Conservation (phyloP, 192 early-diverging fungal species). For the Entomortierella beljakovae region DNA sequence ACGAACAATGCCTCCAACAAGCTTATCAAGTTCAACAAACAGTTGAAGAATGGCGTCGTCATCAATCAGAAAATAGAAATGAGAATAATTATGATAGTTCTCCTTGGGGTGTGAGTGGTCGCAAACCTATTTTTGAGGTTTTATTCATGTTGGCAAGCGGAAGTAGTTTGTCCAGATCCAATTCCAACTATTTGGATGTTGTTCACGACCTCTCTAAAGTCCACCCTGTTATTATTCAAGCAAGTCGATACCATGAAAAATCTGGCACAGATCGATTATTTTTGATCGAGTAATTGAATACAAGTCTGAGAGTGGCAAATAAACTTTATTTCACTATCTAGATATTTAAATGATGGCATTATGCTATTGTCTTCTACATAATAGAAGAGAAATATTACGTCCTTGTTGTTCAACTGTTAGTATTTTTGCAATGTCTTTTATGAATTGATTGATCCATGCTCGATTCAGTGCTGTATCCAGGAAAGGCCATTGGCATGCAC, state of each 20-base stretch:
- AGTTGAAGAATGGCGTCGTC: constrained; percentile 16
- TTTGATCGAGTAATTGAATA: constrained; percentile 37
- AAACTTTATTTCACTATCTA: too few species aligned
- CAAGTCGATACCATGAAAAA: constrained; percentile 9
- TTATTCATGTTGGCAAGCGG: constrained; percentile 35
- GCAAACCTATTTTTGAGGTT: constrained; percentile 46
- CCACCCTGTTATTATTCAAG: constrained; percentile 36
- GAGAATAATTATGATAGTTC: constrained; percentile 12
- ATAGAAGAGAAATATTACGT: too few species aligned
- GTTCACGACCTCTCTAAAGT: constrained; percentile 21
- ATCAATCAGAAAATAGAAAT: neutral
- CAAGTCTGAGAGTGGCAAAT: too few species aligned
- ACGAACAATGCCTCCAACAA: constrained; percentile 15
- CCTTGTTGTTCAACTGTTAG: too few species aligned
- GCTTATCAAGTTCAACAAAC: constrained; percentile 14
- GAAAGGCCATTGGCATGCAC: constrained; percentile 42
- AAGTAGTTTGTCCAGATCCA: constrained; percentile 1
- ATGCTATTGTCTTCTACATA: too few species aligned
- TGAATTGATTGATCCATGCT: constrained; percentile 30
- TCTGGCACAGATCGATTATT: constrained; percentile 16
- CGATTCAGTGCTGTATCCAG: constrained; percentile 29
- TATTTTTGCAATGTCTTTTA: constrained; percentile 22
- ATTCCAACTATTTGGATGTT: neutral
- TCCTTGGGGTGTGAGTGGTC: constrained; percentile 45
- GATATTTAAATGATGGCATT: too few species aligned